Percentiles rank a stretch among this genome's conserved stretches.
Conservation (phyloP, 805 yeast genomes). For the Starmerella stellata region DNA sequence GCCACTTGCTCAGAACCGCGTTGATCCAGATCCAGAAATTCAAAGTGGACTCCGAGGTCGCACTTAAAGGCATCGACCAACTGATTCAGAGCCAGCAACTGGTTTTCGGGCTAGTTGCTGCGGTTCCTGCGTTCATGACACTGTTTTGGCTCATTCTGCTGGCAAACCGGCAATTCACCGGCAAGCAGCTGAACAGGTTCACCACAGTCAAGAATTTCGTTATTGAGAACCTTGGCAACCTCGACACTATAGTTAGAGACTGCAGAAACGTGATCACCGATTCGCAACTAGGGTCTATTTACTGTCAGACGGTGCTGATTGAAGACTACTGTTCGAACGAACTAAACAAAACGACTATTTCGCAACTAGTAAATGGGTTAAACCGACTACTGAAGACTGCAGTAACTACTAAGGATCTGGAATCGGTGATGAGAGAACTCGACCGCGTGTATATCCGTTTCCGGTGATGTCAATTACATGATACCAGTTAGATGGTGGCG, state of each 20-base stretch:
- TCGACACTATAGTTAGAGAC: slow-evolving; percentile 12
- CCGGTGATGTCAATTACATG: not conserved
- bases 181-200: not conserved
- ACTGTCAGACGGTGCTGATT: slow-evolving; percentile 8
- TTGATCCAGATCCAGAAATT: slow-evolving; percentile 89
- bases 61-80: slow-evolving; percentile 78
- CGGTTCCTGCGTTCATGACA: slow-evolving; percentile 46
- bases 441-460: slow-evolving; percentile 11
- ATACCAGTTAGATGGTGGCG: no score
- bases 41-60: slow-evolving; percentile 85
- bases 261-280: slow-evolving; percentile 3
- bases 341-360: not conserved
- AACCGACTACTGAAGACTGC: slow-evolving; percentile 5
- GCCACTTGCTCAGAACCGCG: slow-evolving; percentile 56
- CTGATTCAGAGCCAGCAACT: slow-evolving; percentile 77
- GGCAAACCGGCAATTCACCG: not conserved
- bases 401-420: slow-evolving; percentile 3
- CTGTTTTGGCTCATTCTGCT: slow-evolving; percentile 16
- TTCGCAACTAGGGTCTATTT: slow-evolving; percentile 12
- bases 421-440: slow-evolving; percentile 4
- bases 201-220: not conserved
- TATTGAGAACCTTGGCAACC: not conserved
- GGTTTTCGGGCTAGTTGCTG: slow-evolving; percentile 82
- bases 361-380: slow-evolving; percentile 5
- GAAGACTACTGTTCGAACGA: not conserved